phyloP scores from a whole-genome alignment of 352 stramenopile species.

The Globisporangium perplexum region DNA sequence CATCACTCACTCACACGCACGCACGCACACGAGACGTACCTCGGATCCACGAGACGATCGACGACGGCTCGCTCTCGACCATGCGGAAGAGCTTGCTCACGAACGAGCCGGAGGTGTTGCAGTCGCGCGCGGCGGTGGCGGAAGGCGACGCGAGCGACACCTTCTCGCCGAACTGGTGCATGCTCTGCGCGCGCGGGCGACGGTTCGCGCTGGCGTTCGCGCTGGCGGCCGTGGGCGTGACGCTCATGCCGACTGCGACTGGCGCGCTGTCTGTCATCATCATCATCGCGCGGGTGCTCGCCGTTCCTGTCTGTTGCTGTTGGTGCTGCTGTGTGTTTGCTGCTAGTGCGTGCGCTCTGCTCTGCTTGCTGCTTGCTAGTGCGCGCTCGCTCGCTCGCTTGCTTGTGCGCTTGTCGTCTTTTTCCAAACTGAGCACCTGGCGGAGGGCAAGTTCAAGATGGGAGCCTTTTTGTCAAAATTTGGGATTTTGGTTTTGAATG shows the following conservation, averaged over 20 bases:
- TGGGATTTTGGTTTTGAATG: not conserved
- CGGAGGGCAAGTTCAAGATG: constrained; percentile 27
- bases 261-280: constrained; percentile 1
- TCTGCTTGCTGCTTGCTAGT: constrained; percentile 8
- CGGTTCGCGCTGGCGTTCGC: constrained; percentile 16
- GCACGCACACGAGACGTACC: constrained; percentile 14
- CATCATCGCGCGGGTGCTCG: constrained; percentile 11
- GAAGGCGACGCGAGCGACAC: not conserved
- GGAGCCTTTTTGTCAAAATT: not conserved
- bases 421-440: constrained; percentile 55
- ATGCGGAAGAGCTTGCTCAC: constrained; percentile 85
- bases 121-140: constrained; percentile 22
- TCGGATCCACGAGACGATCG: constrained; percentile 81
- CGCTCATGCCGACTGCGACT: constrained; percentile 1
- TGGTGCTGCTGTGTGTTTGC: constrained; percentile 1
- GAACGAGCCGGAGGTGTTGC: constrained; percentile 69
- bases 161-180: constrained; percentile 37
- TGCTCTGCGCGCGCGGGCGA: constrained; percentile 40
- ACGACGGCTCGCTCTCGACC: constrained; percentile 74
- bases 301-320: not conserved
- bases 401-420: constrained; percentile 26
- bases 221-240: constrained; percentile 8
- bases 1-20: not conserved
- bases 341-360: not conserved
- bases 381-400: constrained; percentile 2